Evolutionary conservation across 129 eudicot species (phyloP), one percentile per base, ranked within the genome.

Genomic region (Saposhnikovia divaricata): DNA sequence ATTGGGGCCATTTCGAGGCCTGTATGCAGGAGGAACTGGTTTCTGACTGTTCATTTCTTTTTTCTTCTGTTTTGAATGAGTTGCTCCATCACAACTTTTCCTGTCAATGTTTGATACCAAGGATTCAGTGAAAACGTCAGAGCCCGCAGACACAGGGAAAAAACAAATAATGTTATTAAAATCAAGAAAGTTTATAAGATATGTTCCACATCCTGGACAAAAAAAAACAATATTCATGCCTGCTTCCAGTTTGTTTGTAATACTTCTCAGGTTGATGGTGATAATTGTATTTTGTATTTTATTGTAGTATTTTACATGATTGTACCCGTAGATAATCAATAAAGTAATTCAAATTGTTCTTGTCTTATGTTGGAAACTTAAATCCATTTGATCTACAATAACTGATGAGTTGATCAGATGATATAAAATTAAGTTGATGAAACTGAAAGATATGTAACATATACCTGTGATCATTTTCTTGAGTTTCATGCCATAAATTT

Each of bases 1-100:
- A 27, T 83, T 87, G 0, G 97, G 97, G 15, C 91, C 90, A 78
- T 87, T 87, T 28, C 84, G 15, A 21, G 91, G 97, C 83, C 83
- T 90, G 72, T 87, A 85, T 63, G 89, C 77, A 42, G 86, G 82
- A 80, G 78, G 74, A 81, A 61, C 83, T 40, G 90, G 65, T 75
- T 76, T 88, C 15, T 69, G 73, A 28, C 55, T 80, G 37, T 68
- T 57, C 34, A 47, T 61, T 53, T 85, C 89, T 57, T 79, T 84
- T 50, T 74, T 87, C 70, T 78, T 83, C 83, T 87, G 86, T 71
- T 80, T 77, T 15, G 85, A 73, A n/a, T 76, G 84, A 57, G 51
- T 80, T 70, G 63, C 79, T 9, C 83, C 83, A n/a, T 92, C 88
- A 50, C 85, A 83, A 72, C 88, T 92, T 82, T 81, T 87, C 80